Base-by-base conservation (phyloP, 1,139 yeast genomes). In the Petasospora fabianii region DNA sequence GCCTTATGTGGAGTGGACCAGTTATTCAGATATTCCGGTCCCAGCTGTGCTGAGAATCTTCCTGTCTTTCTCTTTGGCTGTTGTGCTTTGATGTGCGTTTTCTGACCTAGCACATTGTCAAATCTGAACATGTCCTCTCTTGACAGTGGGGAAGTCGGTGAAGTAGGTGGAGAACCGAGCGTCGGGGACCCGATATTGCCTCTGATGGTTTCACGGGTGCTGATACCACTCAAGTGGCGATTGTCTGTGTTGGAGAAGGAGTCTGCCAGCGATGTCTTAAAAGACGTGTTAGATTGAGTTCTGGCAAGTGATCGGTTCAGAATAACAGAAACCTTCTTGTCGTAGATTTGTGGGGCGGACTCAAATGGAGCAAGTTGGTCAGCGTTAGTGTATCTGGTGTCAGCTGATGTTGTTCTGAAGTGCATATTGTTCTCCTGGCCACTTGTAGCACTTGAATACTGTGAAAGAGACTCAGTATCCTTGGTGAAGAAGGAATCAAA, bases 401-500 rank as follows among this genome's bases (percentile, higher is more conserved):
- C 84, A 27, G 68, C 64, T 1, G 82, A 76, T 3, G 71, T 69
- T 32, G 73, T 64, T 39, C 77, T 72, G 24, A 56, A 59, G 50
- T 75, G 81, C 38, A 43, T 32, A 17, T 29, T 28, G n/a, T 34
- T 42, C 15, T 40, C 48, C 27, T 42, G 43, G 12, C 54, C 53
- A 18, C 59, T 40, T 5, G 56, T 47, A 27, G 49, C 47, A 9
- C 53, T 50, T 15, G 56, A 51, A 32, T 41, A 54, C 24, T 48
- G 49, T 1, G 57, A 49, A 18, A 29, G 33, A 1, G 38, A 27
- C 26, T 50, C 56, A 2, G 51, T 61, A 41, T 84, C 94, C 38
- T 80, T 83, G 0, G 96, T 85, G 64, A 92, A 92, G 59, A 92
- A 92, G 11, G 92, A 82, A 59, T 92, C 97, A 50, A 92, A 73